Evolutionary conservation across 2,329 filamentous ascomycete species (phyloP).

Genomic region (Penicillium sp.): DNA sequence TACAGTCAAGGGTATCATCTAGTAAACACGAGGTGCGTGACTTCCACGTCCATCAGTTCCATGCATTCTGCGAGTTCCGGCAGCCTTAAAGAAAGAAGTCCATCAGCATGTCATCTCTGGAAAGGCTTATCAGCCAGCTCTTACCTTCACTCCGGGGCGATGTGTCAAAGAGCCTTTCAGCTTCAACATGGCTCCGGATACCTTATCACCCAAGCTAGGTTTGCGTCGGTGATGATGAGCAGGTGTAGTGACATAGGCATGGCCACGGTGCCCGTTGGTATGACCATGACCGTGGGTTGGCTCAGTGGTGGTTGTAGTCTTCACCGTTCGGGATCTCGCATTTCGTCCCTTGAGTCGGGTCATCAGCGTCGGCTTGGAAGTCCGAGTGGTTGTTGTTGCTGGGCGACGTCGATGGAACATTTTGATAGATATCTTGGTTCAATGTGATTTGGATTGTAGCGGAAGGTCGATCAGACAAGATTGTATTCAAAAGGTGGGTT

Average conservation of each 20-base stretch:
- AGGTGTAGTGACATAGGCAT: conserved; percentile 19
- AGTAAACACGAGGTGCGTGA: conserved; percentile 23
- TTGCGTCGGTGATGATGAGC: conserved; percentile 65
- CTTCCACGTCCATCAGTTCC: conserved; percentile 70
- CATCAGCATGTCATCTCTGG: neutral
- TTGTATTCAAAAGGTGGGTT: no score
- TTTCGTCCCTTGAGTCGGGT: conserved; percentile 53
- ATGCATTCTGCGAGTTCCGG: conserved; percentile 72
- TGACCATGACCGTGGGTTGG: conserved; percentile 22
- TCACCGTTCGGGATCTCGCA: conserved; percentile 36
- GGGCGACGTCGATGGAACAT: conserved; percentile 24
- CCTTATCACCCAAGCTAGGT: conserved; percentile 72
- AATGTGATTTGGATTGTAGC: neutral
- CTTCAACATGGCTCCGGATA: conserved; percentile 74
- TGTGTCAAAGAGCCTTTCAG: conserved; percentile 70
- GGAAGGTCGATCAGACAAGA: no score
- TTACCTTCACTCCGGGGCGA: conserved; percentile 67
- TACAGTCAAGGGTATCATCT: conserved; percentile 8
- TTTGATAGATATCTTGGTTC: neutral
- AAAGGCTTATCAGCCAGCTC: conserved; percentile 35
- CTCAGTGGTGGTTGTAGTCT: conserved; percentile 46
- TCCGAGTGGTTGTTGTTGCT: conserved; percentile 40
- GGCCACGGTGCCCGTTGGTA: conserved; percentile 31
- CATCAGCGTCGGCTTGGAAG: conserved; percentile 55
- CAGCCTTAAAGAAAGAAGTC: conserved; percentile 54